phyloP scores from a whole-genome alignment of 2,329 filamentous ascomycete species.

The Penicillium polonicum region DNA sequence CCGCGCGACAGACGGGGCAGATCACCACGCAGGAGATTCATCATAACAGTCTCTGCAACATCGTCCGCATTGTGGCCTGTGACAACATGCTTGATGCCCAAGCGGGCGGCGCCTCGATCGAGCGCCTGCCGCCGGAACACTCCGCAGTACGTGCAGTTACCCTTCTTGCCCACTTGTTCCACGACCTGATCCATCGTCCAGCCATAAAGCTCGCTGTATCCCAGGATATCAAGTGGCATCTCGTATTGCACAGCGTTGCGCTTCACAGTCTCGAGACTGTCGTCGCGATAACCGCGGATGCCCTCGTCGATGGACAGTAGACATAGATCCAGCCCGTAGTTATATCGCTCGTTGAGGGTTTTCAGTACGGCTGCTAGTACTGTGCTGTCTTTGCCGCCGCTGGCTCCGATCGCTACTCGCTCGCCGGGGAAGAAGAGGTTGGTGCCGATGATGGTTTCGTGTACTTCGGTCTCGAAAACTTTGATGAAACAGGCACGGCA shows the following conservation, averaged over 20 bases:
- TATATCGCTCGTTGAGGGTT: conserved; percentile 84
- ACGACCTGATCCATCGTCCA: conserved; percentile 99
- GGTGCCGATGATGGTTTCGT: conserved; percentile 83
- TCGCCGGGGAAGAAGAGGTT: conserved; percentile 82
- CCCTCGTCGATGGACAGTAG: conserved; percentile 94
- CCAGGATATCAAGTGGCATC: conserved; percentile 87
- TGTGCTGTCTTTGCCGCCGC: conserved; percentile 95
- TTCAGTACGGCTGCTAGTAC: conserved; percentile 93
- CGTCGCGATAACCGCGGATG: conserved; percentile 94
- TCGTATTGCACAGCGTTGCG: conserved; percentile 86
- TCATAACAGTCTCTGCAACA: conserved; percentile 93
- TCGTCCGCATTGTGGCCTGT: conserved; percentile 98
- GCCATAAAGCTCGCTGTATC: conserved; percentile 90
- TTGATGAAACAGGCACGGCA: conserved; percentile 85
- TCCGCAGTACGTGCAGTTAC: conserved; percentile 98
- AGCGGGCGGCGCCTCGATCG: conserved; percentile 82
- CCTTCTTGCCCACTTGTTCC: conserved; percentile 92
- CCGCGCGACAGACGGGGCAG: conserved; percentile 81
- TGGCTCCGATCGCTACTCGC: conserved; percentile 88
- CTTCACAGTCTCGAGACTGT: conserved; percentile 94
- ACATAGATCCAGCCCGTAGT: conserved; percentile 81
- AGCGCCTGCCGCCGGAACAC: conserved; percentile 93
- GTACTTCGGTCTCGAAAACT: conserved; percentile 89
- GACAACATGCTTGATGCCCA: conserved; percentile 89
- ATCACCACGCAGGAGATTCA: conserved; percentile 93